These are phyloP conservation scores for Boletus rubropictus DNA, from an alignment of 768 basidiomycete genomes.

Conservation along the genomic window DNA sequence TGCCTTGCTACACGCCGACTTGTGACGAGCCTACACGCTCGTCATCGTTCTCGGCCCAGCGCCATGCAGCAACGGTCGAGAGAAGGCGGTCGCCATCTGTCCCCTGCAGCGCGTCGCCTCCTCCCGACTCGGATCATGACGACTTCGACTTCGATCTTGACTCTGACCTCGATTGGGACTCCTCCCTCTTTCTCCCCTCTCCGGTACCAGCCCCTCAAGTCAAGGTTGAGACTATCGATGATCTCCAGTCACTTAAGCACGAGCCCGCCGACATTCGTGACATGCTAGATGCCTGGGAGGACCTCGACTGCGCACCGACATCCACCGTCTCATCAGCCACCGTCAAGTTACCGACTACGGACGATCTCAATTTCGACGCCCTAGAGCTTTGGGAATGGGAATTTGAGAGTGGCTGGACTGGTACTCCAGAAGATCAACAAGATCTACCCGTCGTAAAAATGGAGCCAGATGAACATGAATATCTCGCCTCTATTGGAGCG, in stretches of 20 bases:
- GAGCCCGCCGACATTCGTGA: conserved; percentile 59
- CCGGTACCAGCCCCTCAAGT: conserved; percentile 15
- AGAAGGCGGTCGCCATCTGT: conserved; percentile 57
- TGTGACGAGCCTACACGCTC: conserved; percentile 32
- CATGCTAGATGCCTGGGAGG: conserved; percentile 67
- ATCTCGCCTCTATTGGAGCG: conserved; percentile 1
- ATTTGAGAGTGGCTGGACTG: conserved; percentile 27
- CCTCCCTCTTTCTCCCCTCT: conserved; percentile 25
- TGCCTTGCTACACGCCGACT: conserved; percentile 50
- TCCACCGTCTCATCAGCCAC: conserved; percentile 27
- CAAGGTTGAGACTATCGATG: conserved; percentile 24
- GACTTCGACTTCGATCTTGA: conserved; percentile 51
- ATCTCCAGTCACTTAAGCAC: conserved; percentile 42
- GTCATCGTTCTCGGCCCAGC: conserved; percentile 24
- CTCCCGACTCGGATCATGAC: conserved; percentile 54
- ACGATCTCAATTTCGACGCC: conserved; percentile 41
- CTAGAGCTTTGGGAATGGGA: conserved; percentile 36
- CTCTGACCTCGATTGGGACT: conserved; percentile 56
- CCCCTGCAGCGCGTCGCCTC: conserved; percentile 57
- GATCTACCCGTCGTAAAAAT: conserved; percentile 30
- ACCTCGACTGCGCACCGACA: conserved; percentile 39
- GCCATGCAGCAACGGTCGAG: conserved; percentile 14
- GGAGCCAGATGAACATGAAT: conserved; percentile 41
- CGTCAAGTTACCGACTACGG: conserved; percentile 28
- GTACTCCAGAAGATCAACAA: conserved; percentile 12